Conservation (phyloP, 2,329 filamentous ascomycete genomes). For the Esteya vermicola region DNA sequence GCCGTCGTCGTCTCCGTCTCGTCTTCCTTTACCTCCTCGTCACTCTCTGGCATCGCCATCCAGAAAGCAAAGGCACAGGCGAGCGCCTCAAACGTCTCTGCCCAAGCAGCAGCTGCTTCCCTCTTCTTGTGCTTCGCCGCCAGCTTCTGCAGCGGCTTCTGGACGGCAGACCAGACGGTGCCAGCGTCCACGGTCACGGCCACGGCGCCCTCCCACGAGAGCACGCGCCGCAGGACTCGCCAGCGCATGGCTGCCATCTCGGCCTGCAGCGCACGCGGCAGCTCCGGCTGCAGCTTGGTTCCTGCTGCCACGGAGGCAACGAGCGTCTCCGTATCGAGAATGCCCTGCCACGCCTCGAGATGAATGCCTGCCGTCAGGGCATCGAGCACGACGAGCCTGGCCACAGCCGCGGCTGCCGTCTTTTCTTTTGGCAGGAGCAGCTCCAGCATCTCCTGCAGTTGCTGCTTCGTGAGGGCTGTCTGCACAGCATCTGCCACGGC, state of each 20-base stretch:
- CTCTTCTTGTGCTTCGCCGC: constrained; percentile 7
- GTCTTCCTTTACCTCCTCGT: constrained; percentile 13
- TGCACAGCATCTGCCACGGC: constrained; percentile 20
- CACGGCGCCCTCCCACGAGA: constrained; percentile 13
- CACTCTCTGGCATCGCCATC: constrained; percentile 14
- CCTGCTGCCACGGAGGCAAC: constrained; percentile 16
- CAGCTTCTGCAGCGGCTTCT: neutral
- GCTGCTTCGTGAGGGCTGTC: constrained; percentile 27
- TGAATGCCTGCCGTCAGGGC: constrained; percentile 26
- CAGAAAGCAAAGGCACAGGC: constrained; percentile 16
- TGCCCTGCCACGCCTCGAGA: constrained; percentile 27
- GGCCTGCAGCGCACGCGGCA: neutral
- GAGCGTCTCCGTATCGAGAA: constrained; percentile 23
- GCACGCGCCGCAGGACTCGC: constrained; percentile 14
- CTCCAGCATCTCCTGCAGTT: constrained; percentile 27
- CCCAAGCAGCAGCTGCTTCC: constrained; percentile 11
- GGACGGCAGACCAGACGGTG: constrained; percentile 13
- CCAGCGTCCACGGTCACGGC: constrained; percentile 11
- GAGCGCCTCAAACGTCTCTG: constrained; percentile 19
- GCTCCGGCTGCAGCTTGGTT: too few species aligned
- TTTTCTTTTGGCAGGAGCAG: constrained; percentile 22
- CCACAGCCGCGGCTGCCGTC: constrained; percentile 3
- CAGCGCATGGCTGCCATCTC: constrained; percentile 7
- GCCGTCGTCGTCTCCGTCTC: too few species aligned
- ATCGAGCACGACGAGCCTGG: constrained; percentile 27